Conservation (phyloP, 2,329 filamentous ascomycete species). For the Anisogramma anomala region DNA sequence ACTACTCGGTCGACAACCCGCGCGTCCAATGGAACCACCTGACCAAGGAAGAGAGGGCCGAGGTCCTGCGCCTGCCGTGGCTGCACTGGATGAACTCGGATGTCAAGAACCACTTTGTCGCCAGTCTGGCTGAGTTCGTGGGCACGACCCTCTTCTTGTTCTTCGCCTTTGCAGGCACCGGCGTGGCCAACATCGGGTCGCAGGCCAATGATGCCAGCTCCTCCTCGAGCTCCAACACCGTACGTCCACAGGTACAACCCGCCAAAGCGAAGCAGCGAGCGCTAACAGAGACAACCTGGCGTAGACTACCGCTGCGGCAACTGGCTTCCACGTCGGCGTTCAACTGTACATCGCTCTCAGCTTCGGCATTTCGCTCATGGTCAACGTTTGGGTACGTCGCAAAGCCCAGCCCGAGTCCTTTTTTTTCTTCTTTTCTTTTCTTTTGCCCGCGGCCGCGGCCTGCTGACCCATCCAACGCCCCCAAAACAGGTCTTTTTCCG, state of each 20-base stretch:
- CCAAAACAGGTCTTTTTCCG: constrained; percentile 29
- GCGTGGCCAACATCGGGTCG: constrained; percentile 15
- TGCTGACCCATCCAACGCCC: not conserved
- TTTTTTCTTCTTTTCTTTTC: too few relatives aligned
- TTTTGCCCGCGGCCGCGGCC: not conserved
- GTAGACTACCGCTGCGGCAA: constrained; percentile 22
- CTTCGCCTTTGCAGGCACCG: constrained; percentile 28
- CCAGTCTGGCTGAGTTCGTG: constrained; percentile 29
- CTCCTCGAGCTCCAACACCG: constrained; percentile 20
- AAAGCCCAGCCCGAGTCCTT: too few relatives aligned
- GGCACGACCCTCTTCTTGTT: constrained; percentile 34
- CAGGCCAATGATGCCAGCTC: constrained; percentile 17
- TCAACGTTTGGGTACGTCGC: constrained; percentile 33
- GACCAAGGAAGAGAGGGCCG: constrained; percentile 27
- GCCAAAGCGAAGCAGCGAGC: not conserved
- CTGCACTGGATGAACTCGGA: constrained; percentile 36
- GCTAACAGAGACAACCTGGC: not conserved
- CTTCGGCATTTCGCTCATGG: constrained; percentile 34
- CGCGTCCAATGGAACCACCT: constrained; percentile 29
- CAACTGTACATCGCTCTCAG: constrained; percentile 28
- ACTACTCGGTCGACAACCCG: constrained; percentile 6
- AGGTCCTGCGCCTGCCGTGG: constrained; percentile 33
- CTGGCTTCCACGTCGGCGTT: constrained; percentile 8
- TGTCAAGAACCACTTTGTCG: constrained; percentile 33
- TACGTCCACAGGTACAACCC: not conserved